These are phyloP conservation scores for Exophiala spinifera DNA, from an alignment of 2,329 filamentous ascomycete species.

Conservation along the genomic window DNA sequence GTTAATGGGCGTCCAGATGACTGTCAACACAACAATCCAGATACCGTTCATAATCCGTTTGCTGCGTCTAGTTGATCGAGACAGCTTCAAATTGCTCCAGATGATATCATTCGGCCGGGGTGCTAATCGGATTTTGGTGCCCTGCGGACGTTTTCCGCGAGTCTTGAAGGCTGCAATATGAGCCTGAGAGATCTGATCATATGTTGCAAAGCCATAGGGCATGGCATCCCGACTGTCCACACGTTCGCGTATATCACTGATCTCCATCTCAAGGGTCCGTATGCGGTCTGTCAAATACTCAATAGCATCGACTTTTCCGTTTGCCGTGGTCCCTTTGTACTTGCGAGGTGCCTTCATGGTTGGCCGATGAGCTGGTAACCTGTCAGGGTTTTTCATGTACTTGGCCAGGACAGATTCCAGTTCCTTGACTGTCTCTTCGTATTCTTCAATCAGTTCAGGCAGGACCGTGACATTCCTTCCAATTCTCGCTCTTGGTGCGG, in stretches of 20 bases:
- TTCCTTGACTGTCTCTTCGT: constrained; percentile 74
- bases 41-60: constrained; percentile 75
- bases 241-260: constrained; percentile 75
- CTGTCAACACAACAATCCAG: constrained; percentile 76
- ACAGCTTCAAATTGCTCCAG: constrained; percentile 86
- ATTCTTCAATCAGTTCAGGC: constrained; percentile 78
- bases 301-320: constrained; percentile 85
- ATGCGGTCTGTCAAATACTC: constrained; percentile 88
- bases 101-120: constrained; percentile 89
- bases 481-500: constrained; percentile 75
- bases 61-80: constrained; percentile 64
- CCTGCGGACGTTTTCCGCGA: constrained; percentile 75
- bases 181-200: constrained; percentile 80
- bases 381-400: constrained; percentile 83
- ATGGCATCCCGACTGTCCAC: constrained; percentile 86
- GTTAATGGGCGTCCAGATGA: constrained; percentile 89
- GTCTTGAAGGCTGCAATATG: constrained; percentile 81
- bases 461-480: constrained; percentile 90
- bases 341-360: constrained; percentile 65
- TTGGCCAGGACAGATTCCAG: constrained; percentile 82
- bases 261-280: constrained; percentile 73
- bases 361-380: constrained; percentile 73
- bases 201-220: constrained; percentile 92
- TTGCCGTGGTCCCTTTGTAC: constrained; percentile 66
- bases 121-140: constrained; percentile 73